These are phyloP conservation scores for Malassezia brasiliensis DNA, from an alignment of 1,284 basidiomycete genomes.

Conservation along the genomic window DNA sequence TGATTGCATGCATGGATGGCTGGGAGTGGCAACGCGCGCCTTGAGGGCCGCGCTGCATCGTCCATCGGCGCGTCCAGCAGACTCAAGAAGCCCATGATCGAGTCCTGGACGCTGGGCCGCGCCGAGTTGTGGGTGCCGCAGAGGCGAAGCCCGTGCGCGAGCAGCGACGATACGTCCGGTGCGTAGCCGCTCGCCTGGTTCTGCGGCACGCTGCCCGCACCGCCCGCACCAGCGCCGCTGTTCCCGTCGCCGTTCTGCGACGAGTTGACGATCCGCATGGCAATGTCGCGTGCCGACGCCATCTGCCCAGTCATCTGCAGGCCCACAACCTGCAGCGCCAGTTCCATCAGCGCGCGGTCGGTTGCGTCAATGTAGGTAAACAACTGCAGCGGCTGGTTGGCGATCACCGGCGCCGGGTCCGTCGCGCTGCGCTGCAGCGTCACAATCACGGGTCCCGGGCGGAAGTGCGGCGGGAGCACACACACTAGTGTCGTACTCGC, in stretches of 20 bases:
- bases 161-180: not conserved
- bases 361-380: conserved; percentile 83
- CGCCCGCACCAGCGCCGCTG: not conserved
- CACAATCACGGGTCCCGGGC: conserved; percentile 80
- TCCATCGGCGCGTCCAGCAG: conserved; percentile 55
- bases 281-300: conserved; percentile 81
- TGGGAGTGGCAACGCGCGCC: conserved; percentile 3
- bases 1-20: conserved; percentile 50
- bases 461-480: conserved; percentile 70
- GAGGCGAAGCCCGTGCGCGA: conserved; percentile 5
- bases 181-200: not conserved
- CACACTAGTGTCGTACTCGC: conserved; percentile 89
- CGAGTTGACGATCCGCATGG: conserved; percentile 52
- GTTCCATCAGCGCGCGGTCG: conserved; percentile 83
- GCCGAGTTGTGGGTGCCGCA: conserved; percentile 3
- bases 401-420: not conserved
- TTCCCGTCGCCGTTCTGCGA: conserved; percentile 11
- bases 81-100: conserved; percentile 68
- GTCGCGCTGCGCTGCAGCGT: conserved; percentile 53
- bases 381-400: conserved; percentile 31
- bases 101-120: conserved; percentile 59
- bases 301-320: conserved; percentile 92
- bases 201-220: not conserved
- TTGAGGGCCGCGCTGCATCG: not conserved
- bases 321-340: conserved; percentile 85